These are phyloP conservation scores for Kwoniella shandongensis DNA, from an alignment of 768 basidiomycete species.

Conservation along the genomic window DNA sequence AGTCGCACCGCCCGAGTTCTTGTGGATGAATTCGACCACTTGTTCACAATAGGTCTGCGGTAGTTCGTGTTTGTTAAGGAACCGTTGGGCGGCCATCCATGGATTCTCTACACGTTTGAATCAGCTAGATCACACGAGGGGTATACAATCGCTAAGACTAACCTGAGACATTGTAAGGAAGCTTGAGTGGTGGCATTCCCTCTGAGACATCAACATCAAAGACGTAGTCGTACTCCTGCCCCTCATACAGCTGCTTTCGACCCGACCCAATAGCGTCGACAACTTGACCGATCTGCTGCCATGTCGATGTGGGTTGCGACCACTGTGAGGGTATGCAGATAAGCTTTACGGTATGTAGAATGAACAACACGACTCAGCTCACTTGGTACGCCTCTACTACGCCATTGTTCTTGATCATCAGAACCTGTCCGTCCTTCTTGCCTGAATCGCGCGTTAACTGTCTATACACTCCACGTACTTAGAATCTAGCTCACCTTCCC, in stretches of 20 bases:
- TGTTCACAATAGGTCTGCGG: conserved; percentile 80
- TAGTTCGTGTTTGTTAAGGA: conserved; percentile 79
- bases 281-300: conserved; percentile 95
- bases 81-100: conserved; percentile 81
- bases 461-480: background rate
- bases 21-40: conserved; percentile 89
- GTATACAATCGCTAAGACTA: conserved; percentile 44
- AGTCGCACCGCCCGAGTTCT: conserved; percentile 76
- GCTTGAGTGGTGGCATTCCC: conserved; percentile 84
- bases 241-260: conserved; percentile 87
- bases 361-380: conserved; percentile 21
- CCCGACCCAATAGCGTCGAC: conserved; percentile 88
- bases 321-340: conserved; percentile 60
- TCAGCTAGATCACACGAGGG: too few relatives aligned
- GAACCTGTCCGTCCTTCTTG: conserved; percentile 89
- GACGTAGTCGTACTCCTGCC: conserved; percentile 98
- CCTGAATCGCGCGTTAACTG: conserved; percentile 57
- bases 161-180: conserved; percentile 91
- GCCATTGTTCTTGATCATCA: conserved; percentile 80
- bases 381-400: conserved; percentile 89
- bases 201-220: conserved; percentile 97
- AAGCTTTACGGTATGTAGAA: background rate
- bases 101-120: conserved; percentile 70
- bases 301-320: conserved; percentile 66
- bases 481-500: conserved; percentile 63